Evolutionary conservation across 768 basidiomycete species (phyloP).

Genomic region (Candolleomyces eurysporus): DNA sequence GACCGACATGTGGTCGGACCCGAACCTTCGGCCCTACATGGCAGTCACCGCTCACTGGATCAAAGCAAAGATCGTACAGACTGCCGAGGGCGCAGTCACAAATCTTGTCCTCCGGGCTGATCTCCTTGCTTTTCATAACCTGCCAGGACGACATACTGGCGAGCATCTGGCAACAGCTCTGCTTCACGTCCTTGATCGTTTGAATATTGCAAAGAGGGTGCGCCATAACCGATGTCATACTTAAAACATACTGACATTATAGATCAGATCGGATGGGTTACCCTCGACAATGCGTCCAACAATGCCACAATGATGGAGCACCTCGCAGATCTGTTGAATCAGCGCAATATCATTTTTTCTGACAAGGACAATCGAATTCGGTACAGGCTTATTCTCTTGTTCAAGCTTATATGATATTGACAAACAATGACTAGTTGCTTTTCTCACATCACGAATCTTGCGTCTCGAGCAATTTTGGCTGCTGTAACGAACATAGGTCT

Average conservation of each 20-base stretch:
- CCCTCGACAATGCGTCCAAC: conserved; percentile 36
- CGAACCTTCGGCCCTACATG: conserved; percentile 35
- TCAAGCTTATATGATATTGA: neutral
- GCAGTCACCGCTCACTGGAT: conserved; percentile 45
- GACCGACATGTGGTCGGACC: conserved; percentile 36
- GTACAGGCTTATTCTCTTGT: neutral
- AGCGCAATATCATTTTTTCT: neutral
- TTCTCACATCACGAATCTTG: conserved; percentile 10
- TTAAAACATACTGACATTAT: neutral
- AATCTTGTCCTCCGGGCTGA: conserved; percentile 27
- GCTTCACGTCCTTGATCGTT: conserved; percentile 24
- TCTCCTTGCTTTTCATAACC: conserved; percentile 33
- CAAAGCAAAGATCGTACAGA: conserved; percentile 15
- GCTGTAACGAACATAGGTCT: neutral
- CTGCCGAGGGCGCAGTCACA: conserved; percentile 19
- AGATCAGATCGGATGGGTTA: conserved; percentile 19
- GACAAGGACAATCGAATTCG: neutral
- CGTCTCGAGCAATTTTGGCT: conserved; percentile 11
- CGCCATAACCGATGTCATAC: neutral
- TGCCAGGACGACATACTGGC: conserved; percentile 37
- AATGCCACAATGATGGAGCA: conserved; percentile 21
- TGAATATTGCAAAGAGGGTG: conserved; percentile 26
- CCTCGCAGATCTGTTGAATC: neutral
- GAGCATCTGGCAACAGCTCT: conserved; percentile 34
- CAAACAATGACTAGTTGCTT: neutral